These are phyloP conservation scores for Globisporangium ultimum DNA, from an alignment of 352 stramenopile genomes.

Conservation along the genomic window DNA sequence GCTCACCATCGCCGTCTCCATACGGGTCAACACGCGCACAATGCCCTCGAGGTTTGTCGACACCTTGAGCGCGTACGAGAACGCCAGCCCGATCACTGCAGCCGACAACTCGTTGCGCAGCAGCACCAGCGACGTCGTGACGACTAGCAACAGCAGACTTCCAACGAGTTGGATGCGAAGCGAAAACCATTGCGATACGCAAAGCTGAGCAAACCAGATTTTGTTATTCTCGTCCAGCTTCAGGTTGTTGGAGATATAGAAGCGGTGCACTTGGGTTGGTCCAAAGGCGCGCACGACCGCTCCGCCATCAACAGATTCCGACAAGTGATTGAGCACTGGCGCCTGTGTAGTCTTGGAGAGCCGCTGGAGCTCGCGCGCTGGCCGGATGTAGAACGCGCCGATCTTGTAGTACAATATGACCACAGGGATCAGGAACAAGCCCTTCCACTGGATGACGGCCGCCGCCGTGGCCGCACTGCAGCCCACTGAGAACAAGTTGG, in stretches of 20 bases:
- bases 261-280: too few relatives aligned
- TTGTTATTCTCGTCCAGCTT: slow-evolving; percentile 44
- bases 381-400: too few relatives aligned
- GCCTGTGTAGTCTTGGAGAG: too few relatives aligned
- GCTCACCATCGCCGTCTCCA: slow-evolving; percentile 82
- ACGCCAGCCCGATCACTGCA: slow-evolving; percentile 68
- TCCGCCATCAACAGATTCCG: too few relatives aligned
- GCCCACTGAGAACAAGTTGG: slow-evolving; percentile 66
- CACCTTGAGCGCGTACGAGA: slow-evolving; percentile 90
- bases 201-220: slow-evolving; percentile 31
- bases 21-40: slow-evolving; percentile 54
- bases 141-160: too few relatives aligned
- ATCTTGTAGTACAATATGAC: too few relatives aligned
- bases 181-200: slow-evolving; percentile 46
- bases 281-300: too few relatives aligned
- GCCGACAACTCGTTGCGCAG: slow-evolving; percentile 5
- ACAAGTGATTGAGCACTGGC: too few relatives aligned
- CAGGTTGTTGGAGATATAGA: slow-evolving; percentile 18
- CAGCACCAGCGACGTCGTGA: too few relatives aligned
- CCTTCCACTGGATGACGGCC: slow-evolving; percentile 47
- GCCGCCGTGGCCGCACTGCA: slow-evolving; percentile 79
- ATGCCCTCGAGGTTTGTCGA: slow-evolving; percentile 75
- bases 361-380: too few relatives aligned
- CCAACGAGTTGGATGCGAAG: slow-evolving; percentile 6
- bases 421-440: too few relatives aligned